Percentiles rank a stretch among this genome's conserved stretches.
Conservation (phyloP, 2,329 filamentous ascomycete species). For the Decorospora gaudefroyi region DNA sequence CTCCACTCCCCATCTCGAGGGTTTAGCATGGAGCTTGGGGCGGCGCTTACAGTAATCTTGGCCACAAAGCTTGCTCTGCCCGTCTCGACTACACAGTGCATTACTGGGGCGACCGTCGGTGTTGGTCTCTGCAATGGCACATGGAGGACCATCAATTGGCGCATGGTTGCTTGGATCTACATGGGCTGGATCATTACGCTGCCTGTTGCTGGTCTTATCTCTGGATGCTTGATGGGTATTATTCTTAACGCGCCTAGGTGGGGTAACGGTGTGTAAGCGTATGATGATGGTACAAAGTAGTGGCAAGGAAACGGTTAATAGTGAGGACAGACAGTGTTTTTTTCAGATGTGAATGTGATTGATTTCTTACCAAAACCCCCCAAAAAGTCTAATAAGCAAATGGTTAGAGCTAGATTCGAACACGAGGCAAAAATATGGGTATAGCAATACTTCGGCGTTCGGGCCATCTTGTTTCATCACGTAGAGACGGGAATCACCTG, state of each 20-base stretch:
- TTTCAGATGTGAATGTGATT: too few species aligned
- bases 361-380: too few species aligned
- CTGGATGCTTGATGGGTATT: constrained; percentile 65
- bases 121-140: constrained; percentile 42
- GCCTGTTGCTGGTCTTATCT: constrained; percentile 54
- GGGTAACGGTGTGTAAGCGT: constrained; percentile 22
- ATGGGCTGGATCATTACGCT: constrained; percentile 54
- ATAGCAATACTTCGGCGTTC: too few species aligned
- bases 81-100: constrained; percentile 63
- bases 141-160: constrained; percentile 52
- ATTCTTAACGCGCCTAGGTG: constrained; percentile 62
- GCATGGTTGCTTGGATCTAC: constrained; percentile 50
- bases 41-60: constrained; percentile 65
- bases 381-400: too few species aligned
- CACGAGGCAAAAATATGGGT: too few species aligned
- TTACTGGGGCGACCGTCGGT: constrained; percentile 41
- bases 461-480: too few species aligned
- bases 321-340: neutral
- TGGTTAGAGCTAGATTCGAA: too few species aligned
- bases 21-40: constrained; percentile 48
- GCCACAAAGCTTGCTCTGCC: constrained; percentile 64
- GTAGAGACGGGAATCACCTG: too few species aligned
- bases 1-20: constrained; percentile 65
- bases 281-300: neutral
- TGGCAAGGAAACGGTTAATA: neutral